A percentile compares a stretch with the other conserved stretches of the same genome.
These are phyloP conservation scores for Penicillium sp. DNA, from an alignment of 2,329 filamentous ascomycete genomes.

Conservation along the genomic window DNA sequence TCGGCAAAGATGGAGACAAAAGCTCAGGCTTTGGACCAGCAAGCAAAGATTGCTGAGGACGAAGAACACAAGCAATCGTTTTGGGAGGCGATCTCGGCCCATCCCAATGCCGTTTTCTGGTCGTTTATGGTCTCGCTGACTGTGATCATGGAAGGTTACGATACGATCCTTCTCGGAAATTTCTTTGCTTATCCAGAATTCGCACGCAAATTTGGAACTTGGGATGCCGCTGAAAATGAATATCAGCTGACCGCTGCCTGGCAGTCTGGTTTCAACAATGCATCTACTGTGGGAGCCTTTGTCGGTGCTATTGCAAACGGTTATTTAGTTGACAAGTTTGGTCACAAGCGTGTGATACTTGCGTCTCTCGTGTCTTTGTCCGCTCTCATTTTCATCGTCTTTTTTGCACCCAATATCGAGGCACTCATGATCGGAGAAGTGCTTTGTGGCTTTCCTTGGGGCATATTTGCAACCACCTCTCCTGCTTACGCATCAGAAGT, in stretches of 20 bases:
- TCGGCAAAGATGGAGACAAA: not conserved
- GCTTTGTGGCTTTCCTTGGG: conserved; percentile 49
- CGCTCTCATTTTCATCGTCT: conserved; percentile 48
- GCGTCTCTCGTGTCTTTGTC: conserved; percentile 42
- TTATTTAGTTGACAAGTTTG: conserved; percentile 7
- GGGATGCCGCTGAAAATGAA: conserved; percentile 21
- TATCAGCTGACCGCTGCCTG: conserved; percentile 27
- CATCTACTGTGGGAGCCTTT: conserved; percentile 1
- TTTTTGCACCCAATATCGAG: conserved; percentile 46
- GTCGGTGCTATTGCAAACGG: not conserved
- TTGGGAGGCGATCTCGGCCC: conserved; percentile 70
- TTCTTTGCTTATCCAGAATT: conserved; percentile 56
- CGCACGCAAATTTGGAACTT: conserved; percentile 37
- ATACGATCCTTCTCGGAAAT: conserved; percentile 75
- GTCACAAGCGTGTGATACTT: conserved; percentile 36
- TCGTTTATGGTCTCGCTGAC: conserved; percentile 81
- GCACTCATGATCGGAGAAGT: conserved; percentile 47
- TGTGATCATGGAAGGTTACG: conserved; percentile 88
- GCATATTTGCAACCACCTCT: conserved; percentile 47
- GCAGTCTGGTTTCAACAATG: not conserved
- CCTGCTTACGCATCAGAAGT: conserved; percentile 45
- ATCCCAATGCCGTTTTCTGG: conserved; percentile 82
- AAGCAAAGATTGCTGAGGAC: conserved; percentile 39
- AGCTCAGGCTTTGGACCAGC: not conserved
- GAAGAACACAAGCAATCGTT: conserved; percentile 64